Conservation (phyloP, 805 yeast species). For the Zygoascus tannicola region DNA sequence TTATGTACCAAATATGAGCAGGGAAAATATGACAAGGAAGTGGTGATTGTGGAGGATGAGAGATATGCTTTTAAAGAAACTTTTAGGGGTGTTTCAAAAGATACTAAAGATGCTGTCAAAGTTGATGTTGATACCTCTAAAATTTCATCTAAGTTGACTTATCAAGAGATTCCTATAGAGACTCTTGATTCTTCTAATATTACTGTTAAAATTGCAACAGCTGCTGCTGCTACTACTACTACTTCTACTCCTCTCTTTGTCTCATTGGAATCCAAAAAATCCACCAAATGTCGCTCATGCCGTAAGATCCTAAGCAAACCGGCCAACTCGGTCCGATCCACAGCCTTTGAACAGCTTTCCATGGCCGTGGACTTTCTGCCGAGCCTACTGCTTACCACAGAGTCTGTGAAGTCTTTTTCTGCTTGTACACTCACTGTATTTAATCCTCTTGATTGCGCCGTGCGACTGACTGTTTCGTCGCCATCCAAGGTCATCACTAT, state of each 20-base stretch:
- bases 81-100: no score
- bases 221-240: no score
- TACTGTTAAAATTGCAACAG: no score
- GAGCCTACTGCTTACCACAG: neutral
- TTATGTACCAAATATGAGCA: neutral
- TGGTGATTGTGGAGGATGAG: no score
- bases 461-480: conserved; percentile 15
- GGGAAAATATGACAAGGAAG: no score
- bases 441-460: conserved; percentile 13
- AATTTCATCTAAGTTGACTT: no score
- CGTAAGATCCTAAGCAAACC: conserved; percentile 28
- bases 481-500: conserved; percentile 3
- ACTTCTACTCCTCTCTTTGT: neutral
- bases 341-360: conserved; percentile 15
- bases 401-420: conserved; percentile 2
- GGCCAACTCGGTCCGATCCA: conserved; percentile 18
- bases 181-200: no score
- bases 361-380: conserved; percentile 25
- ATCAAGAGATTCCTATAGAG: conserved; percentile 1
- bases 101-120: no score
- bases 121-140: no score
- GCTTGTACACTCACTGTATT: conserved; percentile 16
- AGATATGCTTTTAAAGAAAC: no score
- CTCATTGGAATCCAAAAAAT: conserved; percentile 14
- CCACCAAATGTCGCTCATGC: conserved; percentile 27